A percentile compares a stretch with the other conserved stretches of the same genome.
These are phyloP conservation scores for Aspergillus quadricinctus DNA, from an alignment of 2,329 filamentous ascomycete species.

Conservation along the genomic window DNA sequence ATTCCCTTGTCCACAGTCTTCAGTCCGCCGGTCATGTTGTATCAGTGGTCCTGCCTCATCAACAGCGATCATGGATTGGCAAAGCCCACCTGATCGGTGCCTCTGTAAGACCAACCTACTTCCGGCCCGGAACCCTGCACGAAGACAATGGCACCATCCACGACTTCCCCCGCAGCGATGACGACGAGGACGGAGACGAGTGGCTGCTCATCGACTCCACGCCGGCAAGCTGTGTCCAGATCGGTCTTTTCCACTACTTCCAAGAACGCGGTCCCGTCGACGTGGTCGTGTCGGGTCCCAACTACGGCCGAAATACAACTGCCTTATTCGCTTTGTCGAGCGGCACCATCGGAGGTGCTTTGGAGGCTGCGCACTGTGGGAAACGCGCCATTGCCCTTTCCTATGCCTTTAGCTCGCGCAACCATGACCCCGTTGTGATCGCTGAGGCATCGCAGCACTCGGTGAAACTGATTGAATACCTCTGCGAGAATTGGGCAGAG, in stretches of 20 bases:
- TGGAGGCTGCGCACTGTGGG: constrained; percentile 71
- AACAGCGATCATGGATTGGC: constrained; percentile 94
- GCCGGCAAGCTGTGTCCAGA: constrained; percentile 75
- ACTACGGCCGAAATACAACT: constrained; percentile 79
- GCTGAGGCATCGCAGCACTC: constrained; percentile 69
- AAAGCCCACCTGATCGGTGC: constrained; percentile 96
- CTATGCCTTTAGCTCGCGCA: constrained; percentile 83
- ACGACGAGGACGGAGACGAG: constrained; percentile 58
- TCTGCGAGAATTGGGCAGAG: constrained; percentile 68
- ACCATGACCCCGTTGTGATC: constrained; percentile 79
- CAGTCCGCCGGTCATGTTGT: constrained; percentile 76
- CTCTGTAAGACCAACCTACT: constrained; percentile 79
- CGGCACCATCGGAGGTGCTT: constrained; percentile 70
- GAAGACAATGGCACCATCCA: constrained; percentile 65
- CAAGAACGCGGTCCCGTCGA: constrained; percentile 67
- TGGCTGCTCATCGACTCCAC: constrained; percentile 80
- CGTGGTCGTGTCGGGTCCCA: constrained; percentile 73
- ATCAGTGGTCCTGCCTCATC: constrained; percentile 84
- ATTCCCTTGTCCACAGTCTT: constrained; percentile 66
- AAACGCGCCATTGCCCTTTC: constrained; percentile 73
- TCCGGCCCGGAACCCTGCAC: constrained; percentile 61
- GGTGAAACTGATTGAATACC: constrained; percentile 71
- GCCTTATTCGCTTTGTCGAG: constrained; percentile 73
- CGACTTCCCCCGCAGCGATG: constrained; percentile 49
- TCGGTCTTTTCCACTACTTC: constrained; percentile 77